phyloP scores from a whole-genome alignment of 768 basidiomycete species.

The Mycena sanguinolenta region DNA sequence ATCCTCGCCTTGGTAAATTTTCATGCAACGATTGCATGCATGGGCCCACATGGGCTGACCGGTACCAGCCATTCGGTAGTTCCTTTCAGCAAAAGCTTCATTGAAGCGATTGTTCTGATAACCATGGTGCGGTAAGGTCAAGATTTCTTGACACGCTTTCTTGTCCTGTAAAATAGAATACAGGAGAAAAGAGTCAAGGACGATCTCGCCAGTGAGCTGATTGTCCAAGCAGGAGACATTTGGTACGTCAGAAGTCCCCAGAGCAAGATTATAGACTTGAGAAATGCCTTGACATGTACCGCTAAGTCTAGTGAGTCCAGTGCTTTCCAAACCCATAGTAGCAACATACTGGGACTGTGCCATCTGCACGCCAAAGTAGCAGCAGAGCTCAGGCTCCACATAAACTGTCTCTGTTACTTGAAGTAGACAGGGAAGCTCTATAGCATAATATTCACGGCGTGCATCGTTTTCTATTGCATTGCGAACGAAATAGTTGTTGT shows the following conservation, averaged over 20 bases:
- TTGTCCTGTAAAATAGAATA: conserved; percentile 3
- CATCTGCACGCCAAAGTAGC: conserved; percentile 6
- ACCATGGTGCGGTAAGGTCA: neutral
- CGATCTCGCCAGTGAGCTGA: neutral
- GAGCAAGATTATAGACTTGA: neutral
- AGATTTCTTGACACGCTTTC: neutral
- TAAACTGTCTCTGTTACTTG: neutral
- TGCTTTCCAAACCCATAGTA: neutral
- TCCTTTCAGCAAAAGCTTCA: neutral
- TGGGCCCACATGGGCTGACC: conserved; percentile 28
- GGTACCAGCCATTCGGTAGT: conserved; percentile 16
- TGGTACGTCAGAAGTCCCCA: neutral
- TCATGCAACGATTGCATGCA: conserved; percentile 14
- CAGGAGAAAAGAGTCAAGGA: neutral
- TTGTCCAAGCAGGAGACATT: neutral
- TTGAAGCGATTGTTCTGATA: conserved; percentile 3
- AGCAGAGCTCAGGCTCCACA: conserved; percentile 1
- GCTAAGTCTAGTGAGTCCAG: too few species aligned
- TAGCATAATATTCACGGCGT: neutral
- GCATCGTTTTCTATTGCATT: neutral
- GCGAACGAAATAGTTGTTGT: conserved; percentile 11
- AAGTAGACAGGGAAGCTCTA: neutral
- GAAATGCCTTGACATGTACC: conserved; percentile 7
- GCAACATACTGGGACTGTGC: neutral
- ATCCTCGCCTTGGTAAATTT: conserved; percentile 11